Conservation (phyloP, 495 filamentous ascomycete genomes). For the Penicillium riverlandense region DNA sequence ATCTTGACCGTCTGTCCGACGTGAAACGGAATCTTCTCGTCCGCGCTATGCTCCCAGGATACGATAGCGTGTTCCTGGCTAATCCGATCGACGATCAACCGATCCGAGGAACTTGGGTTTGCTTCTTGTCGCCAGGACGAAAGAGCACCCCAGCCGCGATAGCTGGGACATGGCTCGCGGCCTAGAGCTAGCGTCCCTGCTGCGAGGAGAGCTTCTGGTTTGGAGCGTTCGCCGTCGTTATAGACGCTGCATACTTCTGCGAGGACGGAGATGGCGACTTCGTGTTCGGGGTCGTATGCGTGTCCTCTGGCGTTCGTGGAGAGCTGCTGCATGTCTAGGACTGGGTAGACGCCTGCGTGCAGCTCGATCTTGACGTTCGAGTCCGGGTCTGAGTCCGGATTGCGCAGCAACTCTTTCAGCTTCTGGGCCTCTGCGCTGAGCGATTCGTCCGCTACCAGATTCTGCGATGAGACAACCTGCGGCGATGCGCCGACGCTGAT, state of each 20-base stretch:
- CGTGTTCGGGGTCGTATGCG: conserved; percentile 31
- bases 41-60: conserved; percentile 11
- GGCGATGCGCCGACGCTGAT: conserved; percentile 79
- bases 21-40: conserved; percentile 16
- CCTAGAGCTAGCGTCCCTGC: conserved; percentile 68
- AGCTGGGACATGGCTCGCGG: conserved; percentile 65
- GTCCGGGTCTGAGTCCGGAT: conserved; percentile 8
- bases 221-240: conserved; percentile 34
- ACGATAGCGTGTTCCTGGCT: conserved; percentile 33
- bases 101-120: neutral
- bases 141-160: conserved; percentile 68
- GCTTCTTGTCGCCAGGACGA: conserved; percentile 45
- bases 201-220: conserved; percentile 61
- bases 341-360: conserved; percentile 67
- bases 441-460: conserved; percentile 19
- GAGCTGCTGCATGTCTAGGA: conserved; percentile 77
- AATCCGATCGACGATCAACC: conserved; percentile 25
- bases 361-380: conserved; percentile 48
- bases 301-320: conserved; percentile 54
- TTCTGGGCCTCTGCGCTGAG: conserved; percentile 10
- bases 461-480: conserved; percentile 55
- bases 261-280: conserved; percentile 63
- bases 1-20: conserved; percentile 52
- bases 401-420: conserved; percentile 13
- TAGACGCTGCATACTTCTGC: conserved; percentile 71